These are phyloP conservation scores for Lenzites betulinus DNA, from an alignment of 768 basidiomycete species.

Conservation along the genomic window DNA sequence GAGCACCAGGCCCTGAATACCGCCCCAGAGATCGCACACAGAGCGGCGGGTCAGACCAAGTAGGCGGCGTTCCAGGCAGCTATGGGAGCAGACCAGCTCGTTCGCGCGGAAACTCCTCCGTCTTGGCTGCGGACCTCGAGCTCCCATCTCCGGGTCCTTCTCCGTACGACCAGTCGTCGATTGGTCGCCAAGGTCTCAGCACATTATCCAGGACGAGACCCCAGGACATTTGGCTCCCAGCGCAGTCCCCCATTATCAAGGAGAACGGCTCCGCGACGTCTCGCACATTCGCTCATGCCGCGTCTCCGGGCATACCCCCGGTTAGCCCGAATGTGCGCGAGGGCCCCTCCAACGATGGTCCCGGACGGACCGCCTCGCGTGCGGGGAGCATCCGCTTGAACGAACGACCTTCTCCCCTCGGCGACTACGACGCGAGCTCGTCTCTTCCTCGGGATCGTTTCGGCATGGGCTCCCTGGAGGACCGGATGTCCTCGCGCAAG, in stretches of 20 bases:
- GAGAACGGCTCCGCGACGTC: slow-evolving; percentile 40
- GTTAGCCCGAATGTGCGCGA: slow-evolving; percentile 18
- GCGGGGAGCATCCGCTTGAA: slow-evolving; percentile 20
- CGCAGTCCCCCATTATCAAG: slow-evolving; percentile 34
- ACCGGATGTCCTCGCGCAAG: slow-evolving; percentile 12
- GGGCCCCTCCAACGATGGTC: slow-evolving; percentile 45
- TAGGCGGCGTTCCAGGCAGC: slow-evolving; percentile 13
- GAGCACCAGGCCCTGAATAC: slow-evolving; percentile 12
- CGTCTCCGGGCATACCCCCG: slow-evolving; percentile 8
- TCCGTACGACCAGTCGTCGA: slow-evolving; percentile 13
- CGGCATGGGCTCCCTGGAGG: slow-evolving; percentile 8
- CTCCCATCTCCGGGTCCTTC: neutral
- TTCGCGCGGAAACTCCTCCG: slow-evolving; percentile 26
- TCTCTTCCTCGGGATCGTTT: slow-evolving; percentile 16
- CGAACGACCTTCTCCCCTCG: slow-evolving; percentile 13
- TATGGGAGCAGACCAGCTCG: slow-evolving; percentile 14
- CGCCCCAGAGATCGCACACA: slow-evolving; percentile 21
- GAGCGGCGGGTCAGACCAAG: slow-evolving; percentile 15
- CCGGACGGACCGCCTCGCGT: slow-evolving; percentile 39
- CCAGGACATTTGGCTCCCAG: slow-evolving; percentile 54
- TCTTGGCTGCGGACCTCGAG: slow-evolving; percentile 15
- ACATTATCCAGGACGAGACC: slow-evolving; percentile 29
- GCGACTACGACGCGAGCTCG: slow-evolving; percentile 7
- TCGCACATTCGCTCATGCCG: slow-evolving; percentile 44
- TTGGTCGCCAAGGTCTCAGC: slow-evolving; percentile 26